These are phyloP conservation scores for Talaromyces wortmannii DNA, from an alignment of 495 filamentous ascomycete species.

Conservation along the genomic window DNA sequence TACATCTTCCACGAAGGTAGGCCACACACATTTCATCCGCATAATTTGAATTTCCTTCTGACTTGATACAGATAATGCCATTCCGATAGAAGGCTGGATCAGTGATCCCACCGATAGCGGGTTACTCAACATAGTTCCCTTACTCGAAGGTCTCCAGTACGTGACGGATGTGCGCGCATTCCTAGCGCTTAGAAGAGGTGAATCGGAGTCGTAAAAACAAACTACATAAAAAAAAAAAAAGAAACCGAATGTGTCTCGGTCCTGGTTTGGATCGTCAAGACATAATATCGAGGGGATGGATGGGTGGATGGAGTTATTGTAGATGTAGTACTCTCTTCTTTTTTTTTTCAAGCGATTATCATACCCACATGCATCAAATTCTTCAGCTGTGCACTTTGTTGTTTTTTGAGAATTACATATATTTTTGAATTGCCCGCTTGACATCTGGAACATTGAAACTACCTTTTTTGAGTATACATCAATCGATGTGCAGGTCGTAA, in stretches of 20 bases:
- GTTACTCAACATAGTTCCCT: conserved; percentile 83
- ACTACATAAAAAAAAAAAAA: no score
- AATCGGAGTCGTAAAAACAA: conserved; percentile 41
- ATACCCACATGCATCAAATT: not conserved
- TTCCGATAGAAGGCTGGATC: conserved; percentile 91
- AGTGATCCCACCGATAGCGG: conserved; percentile 87
- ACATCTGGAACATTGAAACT: not conserved
- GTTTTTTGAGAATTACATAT: not conserved
- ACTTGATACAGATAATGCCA: conserved; percentile 66
- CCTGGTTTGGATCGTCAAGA: no score
- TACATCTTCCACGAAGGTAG: conserved; percentile 98
- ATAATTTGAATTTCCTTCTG: not conserved
- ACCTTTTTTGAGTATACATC: no score
- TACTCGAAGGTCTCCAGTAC: conserved; percentile 92
- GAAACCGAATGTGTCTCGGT: no score
- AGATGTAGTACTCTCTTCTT: not conserved
- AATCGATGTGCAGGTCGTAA: no score
- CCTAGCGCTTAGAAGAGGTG: conserved; percentile 78
- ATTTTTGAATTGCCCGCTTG: not conserved
- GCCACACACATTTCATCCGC: not conserved
- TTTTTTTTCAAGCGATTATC: not conserved
- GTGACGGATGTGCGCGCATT: conserved; percentile 90
- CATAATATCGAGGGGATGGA: no score
- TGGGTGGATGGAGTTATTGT: not conserved
- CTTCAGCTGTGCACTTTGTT: not conserved